Conservation (phyloP, 768 basidiomycete genomes). For the Pleurotus sapidus region DNA sequence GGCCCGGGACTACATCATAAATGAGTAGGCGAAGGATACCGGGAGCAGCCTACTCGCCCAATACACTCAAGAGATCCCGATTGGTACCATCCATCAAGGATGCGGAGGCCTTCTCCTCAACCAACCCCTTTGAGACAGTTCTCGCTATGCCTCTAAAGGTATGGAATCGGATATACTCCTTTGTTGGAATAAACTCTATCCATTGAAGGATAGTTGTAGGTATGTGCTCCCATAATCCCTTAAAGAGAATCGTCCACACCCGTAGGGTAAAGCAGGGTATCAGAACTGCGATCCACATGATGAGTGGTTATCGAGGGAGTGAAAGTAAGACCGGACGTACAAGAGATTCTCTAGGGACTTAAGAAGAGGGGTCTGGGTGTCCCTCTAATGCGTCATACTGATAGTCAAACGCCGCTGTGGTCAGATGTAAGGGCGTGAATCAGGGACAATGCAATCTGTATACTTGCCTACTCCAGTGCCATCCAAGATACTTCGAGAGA, state of each 20-base stretch:
- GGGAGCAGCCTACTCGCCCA: conserved; percentile 19
- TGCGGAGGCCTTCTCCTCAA: neutral
- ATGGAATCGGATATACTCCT: neutral
- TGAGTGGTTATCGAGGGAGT: conserved; percentile 17
- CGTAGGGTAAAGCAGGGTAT: neutral
- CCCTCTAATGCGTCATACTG: conserved; percentile 25
- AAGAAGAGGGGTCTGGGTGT: conserved; percentile 16
- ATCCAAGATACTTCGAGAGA: conserved; percentile 32
- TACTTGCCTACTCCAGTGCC: conserved; percentile 32
- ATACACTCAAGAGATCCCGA: conserved; percentile 31
- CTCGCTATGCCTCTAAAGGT: neutral
- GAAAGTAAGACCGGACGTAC: conserved; percentile 16
- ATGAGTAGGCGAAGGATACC: neutral
- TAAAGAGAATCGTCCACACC: conserved; percentile 15
- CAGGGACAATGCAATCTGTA: neutral
- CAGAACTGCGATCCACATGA: conserved; percentile 11
- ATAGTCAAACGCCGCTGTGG: conserved; percentile 34
- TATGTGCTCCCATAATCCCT: conserved; percentile 2
- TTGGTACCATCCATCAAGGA: neutral
- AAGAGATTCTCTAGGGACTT: conserved; percentile 18
- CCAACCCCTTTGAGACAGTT: neutral
- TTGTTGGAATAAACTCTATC: conserved; percentile 3
- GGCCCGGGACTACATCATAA: conserved; percentile 12
- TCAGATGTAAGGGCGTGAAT: neutral
- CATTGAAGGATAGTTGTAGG: neutral